Percentiles rank a stretch among this genome's conserved stretches.
These are phyloP conservation scores for Colletotrichum nymphaeae DNA, from an alignment of 2,329 filamentous ascomycete species.

Conservation along the genomic window DNA sequence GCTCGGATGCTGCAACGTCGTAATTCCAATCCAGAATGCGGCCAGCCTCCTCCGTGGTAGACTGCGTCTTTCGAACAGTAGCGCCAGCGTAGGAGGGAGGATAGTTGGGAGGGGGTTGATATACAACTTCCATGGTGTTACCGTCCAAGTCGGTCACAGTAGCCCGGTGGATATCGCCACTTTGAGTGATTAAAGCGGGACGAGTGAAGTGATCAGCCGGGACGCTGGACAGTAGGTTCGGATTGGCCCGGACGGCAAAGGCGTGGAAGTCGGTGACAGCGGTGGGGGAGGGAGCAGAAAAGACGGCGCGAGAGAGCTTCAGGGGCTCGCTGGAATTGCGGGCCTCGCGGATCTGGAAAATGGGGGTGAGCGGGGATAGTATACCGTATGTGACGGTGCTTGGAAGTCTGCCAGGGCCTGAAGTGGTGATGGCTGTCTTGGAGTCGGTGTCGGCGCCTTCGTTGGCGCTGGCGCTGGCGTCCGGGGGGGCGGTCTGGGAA, in stretches of 20 bases:
- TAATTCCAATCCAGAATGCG: slow-evolving; percentile 63
- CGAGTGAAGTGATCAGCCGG: slow-evolving; percentile 47
- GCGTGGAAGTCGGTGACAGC: slow-evolving; percentile 80
- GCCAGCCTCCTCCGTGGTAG: slow-evolving; percentile 51
- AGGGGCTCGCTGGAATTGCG: slow-evolving; percentile 51
- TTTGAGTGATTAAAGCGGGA: slow-evolving; percentile 48
- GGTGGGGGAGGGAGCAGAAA: slow-evolving; percentile 74
- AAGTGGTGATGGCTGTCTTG: slow-evolving; percentile 10
- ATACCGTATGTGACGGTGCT: slow-evolving; percentile 57
- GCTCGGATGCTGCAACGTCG: slow-evolving; percentile 50
- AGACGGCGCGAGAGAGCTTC: slow-evolving; percentile 65
- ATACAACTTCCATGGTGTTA: slow-evolving; percentile 85
- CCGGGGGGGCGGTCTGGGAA: slow-evolving; percentile 28
- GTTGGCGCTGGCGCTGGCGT: neutral
- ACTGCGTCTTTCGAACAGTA: slow-evolving; percentile 48
- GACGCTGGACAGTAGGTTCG: slow-evolving; percentile 55
- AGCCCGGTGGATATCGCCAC: slow-evolving; percentile 54
- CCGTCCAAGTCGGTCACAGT: slow-evolving; percentile 83
- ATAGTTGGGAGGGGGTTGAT: slow-evolving; percentile 53
- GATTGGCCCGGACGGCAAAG: slow-evolving; percentile 72
- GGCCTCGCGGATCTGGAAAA: slow-evolving; percentile 59
- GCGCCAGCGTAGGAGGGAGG: slow-evolving; percentile 48
- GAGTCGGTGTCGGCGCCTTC: slow-evolving; percentile 2
- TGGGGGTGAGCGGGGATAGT: slow-evolving; percentile 46
- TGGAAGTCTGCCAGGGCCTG: neutral